Evolutionary conservation across 2,329 filamentous ascomycete species (phyloP), one percentile per base, ranked within the genome.

Genomic region (Aspergillus intermedius): DNA sequence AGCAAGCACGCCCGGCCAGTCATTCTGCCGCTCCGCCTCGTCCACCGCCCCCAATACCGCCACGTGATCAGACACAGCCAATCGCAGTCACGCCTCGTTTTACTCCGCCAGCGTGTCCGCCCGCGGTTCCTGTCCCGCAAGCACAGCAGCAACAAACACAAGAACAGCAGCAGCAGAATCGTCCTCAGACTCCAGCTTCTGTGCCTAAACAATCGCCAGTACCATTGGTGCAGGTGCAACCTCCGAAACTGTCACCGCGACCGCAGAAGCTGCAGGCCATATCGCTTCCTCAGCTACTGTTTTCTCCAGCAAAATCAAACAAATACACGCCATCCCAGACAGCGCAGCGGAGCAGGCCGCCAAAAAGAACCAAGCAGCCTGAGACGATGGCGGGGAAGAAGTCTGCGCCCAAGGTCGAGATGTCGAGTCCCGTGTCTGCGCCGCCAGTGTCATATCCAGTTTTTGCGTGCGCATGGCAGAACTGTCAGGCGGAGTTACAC

Each of bases 381-480:
- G 17, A 35, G 28, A 22, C 39, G 5, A 59, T 58, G 57, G 37
- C 47, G 17, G 54, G 51, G 13, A 51, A 49, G 37, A 52, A 49
- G 30, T 32, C 19, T 3, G 51, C 49, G 5, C 57, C 59, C 9
- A 59, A 63, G 3, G 25, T 61, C 5, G 56, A 60, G 44, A 47
- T 61, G 37, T 54, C 56, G 1, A 50, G 63, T 22, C 51, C 55
- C 5, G 35, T 44, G 1, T 50, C 45, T 23, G 48, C 58, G 6
- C 39, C 56, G 5, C 50, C 45, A 21, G 47, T 59, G 5, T 40
- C 57, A 4, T 69, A 66, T 45, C 59, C 54, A 43, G 71, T 78
- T 5, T 86, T 75, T 60, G 70, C 72, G 47, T 86, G 83, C 63
- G 62, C 69, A 39, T 86, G 82, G 82, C 64, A 74, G 45, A 63